Base-by-base conservation (phyloP, 2,329 filamentous ascomycete genomes). In the Botrytis tulipae region DNA sequence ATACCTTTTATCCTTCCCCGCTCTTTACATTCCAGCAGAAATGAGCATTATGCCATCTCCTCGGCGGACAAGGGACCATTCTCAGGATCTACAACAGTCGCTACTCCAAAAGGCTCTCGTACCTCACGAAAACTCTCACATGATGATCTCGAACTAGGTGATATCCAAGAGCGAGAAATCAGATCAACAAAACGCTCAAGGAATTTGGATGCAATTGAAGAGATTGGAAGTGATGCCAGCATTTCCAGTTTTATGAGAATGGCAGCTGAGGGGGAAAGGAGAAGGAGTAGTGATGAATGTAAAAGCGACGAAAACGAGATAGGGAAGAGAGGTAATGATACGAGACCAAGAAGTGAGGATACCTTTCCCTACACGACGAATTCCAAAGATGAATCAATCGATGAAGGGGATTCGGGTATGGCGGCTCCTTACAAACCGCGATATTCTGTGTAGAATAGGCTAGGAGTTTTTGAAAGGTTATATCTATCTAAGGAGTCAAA, bases 1-100 rank as follows among this genome's bases (percentile, higher is more conserved):
- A 77, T 84, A 32, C 82, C 83, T 18, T n/a, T 20, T 14, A 37
- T 73, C 44, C 25, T 70, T 44, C 9, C 35, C 7, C 48, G n/a
- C 3, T 22, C 25, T 29, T 3, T 42, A 10, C 40, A 12, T 14
- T 68, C 66, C 6, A 29, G 18, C n/a, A 48, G 12, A 37, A 57
- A 2, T 7, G 40, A 57, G 1, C 35, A 32, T 7, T 68, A 68
- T 18, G 18, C 1, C 3, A 57, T 68, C 35, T 57, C 48, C 6
- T 68, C 66, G 4, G n/a, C 1, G 10, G 35, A 54, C 35, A 68
- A 68, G n/a, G 48, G 35, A 32, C 35, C 66, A 5, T 68, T 68
- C n/a, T 57, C 66, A 18, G 48, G 25, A 57, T 25, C 35, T 10
- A 57, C n/a, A n/a, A 32, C 32, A 35, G 40, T 40, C 16, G 25